Percentiles rank a stretch among this genome's conserved stretches.
phyloP scores from a whole-genome alignment of 768 basidiomycete genomes.

The Lactarius hatsudake region DNA sequence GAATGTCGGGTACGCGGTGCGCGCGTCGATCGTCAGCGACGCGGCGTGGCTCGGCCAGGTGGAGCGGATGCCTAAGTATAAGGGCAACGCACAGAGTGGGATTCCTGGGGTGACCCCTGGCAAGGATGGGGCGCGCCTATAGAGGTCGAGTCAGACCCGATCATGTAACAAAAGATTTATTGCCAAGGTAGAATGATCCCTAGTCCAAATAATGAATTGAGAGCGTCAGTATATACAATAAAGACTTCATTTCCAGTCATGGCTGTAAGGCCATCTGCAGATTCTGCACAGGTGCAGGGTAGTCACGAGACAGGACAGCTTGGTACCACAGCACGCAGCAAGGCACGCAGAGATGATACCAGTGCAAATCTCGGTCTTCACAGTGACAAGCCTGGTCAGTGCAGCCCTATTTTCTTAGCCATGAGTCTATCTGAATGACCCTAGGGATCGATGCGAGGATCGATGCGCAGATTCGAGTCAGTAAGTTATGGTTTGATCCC shows the following conservation, averaged over 20 bases:
- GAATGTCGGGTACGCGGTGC: slow-evolving; percentile 16
- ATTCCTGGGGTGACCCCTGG: slow-evolving; percentile 7
- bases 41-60: slow-evolving; percentile 9
- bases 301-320: background rate
- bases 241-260: too few relatives aligned
- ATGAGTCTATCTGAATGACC: too few relatives aligned
- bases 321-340: too few relatives aligned
- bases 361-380: too few relatives aligned
- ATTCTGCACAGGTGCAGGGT: too few relatives aligned
- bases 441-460: too few relatives aligned
- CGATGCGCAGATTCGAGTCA: too few relatives aligned
- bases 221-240: background rate
- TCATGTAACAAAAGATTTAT: background rate
- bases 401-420: too few relatives aligned
- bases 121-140: background rate
- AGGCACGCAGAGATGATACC: too few relatives aligned
- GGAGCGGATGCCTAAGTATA: slow-evolving; percentile 6
- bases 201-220: background rate
- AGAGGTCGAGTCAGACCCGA: background rate
- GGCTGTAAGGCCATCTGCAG: too few relatives aligned
- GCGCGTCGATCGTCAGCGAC: slow-evolving; percentile 27
- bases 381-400: too few relatives aligned
- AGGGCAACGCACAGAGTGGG: slow-evolving; percentile 2
- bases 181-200: background rate
- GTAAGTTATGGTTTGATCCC: too few relatives aligned